phyloP scores from a whole-genome alignment of 176 grass and related monocot genomes.

The Raddia guianensis region DNA sequence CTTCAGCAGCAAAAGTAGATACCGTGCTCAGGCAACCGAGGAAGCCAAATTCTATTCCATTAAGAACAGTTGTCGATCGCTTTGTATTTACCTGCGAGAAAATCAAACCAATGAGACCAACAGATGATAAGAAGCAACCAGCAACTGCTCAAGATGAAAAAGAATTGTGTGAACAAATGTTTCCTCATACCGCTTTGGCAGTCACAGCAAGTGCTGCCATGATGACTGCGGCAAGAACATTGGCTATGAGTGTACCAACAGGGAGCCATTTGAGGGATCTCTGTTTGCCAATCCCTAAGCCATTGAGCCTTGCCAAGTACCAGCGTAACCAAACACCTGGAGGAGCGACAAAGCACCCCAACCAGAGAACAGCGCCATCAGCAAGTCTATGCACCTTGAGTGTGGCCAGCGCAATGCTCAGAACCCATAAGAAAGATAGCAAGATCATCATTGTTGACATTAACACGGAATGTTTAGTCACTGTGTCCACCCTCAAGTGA shows the following conservation, averaged over 20 bases:
- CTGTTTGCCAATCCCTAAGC: constrained; percentile 67
- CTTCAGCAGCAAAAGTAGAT: constrained; percentile 91
- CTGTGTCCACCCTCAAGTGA: constrained; percentile 57
- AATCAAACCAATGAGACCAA: background rate
- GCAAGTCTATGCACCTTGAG: constrained; percentile 53
- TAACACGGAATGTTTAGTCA: constrained; percentile 43
- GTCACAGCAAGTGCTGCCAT: constrained; percentile 71
- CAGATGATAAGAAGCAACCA: background rate
- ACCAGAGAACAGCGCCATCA: constrained; percentile 63
- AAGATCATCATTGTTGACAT: constrained; percentile 51
- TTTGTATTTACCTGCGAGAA: constrained; percentile 70
- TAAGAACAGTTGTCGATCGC: constrained; percentile 52
- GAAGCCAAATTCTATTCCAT: constrained; percentile 77
- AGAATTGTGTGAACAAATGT: background rate
- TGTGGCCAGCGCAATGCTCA: constrained; percentile 63
- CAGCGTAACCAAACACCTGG: constrained; percentile 90
- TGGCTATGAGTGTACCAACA: constrained; percentile 79
- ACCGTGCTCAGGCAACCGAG: constrained; percentile 94
- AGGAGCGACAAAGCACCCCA: constrained; percentile 75
- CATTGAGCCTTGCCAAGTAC: constrained; percentile 86
- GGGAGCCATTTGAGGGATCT: constrained; percentile 79
- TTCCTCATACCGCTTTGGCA: constrained; percentile 64
- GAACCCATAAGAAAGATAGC: constrained; percentile 63
- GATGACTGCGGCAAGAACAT: constrained; percentile 78
- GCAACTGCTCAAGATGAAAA: background rate